Percentiles rank a stretch among this genome's conserved stretches.
phyloP scores from a whole-genome alignment of 768 basidiomycete species.

The Rhizopogon vesiculosus region DNA sequence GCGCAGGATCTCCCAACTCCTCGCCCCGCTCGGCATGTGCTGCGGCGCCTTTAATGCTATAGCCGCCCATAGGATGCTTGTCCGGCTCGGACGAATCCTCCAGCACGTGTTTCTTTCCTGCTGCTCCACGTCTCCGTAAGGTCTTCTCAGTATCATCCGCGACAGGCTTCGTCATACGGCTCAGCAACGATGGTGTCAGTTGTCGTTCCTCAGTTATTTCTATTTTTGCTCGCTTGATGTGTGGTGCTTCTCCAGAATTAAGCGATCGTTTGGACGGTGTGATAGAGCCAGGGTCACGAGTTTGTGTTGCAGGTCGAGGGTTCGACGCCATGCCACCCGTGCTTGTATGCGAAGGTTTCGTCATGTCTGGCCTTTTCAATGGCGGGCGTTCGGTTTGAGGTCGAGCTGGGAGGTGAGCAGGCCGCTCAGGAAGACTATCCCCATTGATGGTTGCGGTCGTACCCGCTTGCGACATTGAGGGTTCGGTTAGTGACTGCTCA shows the following conservation, averaged over 20 bases:
- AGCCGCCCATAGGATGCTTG: slow-evolving; percentile 36
- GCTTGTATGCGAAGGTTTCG: slow-evolving; percentile 9
- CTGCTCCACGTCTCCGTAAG: slow-evolving; percentile 10
- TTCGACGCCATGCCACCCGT: slow-evolving; percentile 6
- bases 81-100: slow-evolving; percentile 24
- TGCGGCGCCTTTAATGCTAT: slow-evolving; percentile 54
- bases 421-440: slow-evolving; percentile 11
- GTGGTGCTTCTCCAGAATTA: slow-evolving; percentile 27
- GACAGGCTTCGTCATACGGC: slow-evolving; percentile 30
- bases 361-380: slow-evolving; percentile 10
- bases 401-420: slow-evolving; percentile 23
- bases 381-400: slow-evolving; percentile 10
- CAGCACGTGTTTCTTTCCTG: slow-evolving; percentile 13
- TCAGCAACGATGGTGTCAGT: slow-evolving; percentile 38
- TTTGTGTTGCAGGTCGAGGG: slow-evolving; percentile 6
- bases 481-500: slow-evolving; percentile 37
- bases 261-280: slow-evolving; percentile 21
- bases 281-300: slow-evolving; percentile 3
- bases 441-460: slow-evolving; percentile 10
- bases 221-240: slow-evolving; percentile 29
- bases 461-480: slow-evolving; percentile 13
- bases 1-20: slow-evolving; percentile 5
- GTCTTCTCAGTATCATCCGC: slow-evolving; percentile 7
- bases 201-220: slow-evolving; percentile 19
- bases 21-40: slow-evolving; percentile 19